Evolutionary conservation across 768 basidiomycete species (phyloP).

Genomic region (Tubosaeta sp.): DNA sequence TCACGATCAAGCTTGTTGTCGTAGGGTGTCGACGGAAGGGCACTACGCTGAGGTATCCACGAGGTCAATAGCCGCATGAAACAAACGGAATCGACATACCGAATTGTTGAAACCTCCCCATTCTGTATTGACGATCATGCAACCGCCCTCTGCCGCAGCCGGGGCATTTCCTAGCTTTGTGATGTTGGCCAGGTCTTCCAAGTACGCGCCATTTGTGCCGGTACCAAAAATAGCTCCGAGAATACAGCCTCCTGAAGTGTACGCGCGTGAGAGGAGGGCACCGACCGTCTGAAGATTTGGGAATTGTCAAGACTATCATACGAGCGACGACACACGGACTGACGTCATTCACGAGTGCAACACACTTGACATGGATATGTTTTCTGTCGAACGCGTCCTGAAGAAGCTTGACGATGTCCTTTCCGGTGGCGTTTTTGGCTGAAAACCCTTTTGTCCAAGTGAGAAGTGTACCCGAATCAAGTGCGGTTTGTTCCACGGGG

Average conservation of each 20-base stretch:
- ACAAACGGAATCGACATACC: constrained; percentile 42
- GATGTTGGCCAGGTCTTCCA: constrained; percentile 83
- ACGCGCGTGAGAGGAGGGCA: constrained; percentile 87
- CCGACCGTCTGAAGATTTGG: constrained; percentile 74
- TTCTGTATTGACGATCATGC: constrained; percentile 96
- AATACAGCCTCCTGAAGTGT: constrained; percentile 87
- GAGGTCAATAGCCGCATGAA: background rate
- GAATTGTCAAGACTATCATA: constrained; percentile 3
- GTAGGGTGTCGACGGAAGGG: constrained; percentile 82
- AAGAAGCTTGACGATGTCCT: constrained; percentile 84
- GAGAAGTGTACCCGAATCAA: constrained; percentile 84
- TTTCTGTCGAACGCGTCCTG: constrained; percentile 92
- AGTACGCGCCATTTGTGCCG: constrained; percentile 97
- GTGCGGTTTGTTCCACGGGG: constrained; percentile 94
- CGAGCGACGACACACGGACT: constrained; percentile 39
- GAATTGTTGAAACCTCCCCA: constrained; percentile 98
- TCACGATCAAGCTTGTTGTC: constrained; percentile 91
- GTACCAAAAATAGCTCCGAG: constrained; percentile 95
- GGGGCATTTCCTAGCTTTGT: constrained; percentile 71
- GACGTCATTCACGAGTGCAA: constrained; percentile 93
- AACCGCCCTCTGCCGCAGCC: constrained; percentile 55
- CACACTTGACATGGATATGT: constrained; percentile 87
- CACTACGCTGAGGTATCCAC: constrained; percentile 51
- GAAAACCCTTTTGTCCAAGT: constrained; percentile 96
- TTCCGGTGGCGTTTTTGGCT: constrained; percentile 85